A percentile compares a stretch with the other conserved stretches of the same genome.
Conservation (phyloP, 805 yeast genomes). For the Pichia scutulata region DNA sequence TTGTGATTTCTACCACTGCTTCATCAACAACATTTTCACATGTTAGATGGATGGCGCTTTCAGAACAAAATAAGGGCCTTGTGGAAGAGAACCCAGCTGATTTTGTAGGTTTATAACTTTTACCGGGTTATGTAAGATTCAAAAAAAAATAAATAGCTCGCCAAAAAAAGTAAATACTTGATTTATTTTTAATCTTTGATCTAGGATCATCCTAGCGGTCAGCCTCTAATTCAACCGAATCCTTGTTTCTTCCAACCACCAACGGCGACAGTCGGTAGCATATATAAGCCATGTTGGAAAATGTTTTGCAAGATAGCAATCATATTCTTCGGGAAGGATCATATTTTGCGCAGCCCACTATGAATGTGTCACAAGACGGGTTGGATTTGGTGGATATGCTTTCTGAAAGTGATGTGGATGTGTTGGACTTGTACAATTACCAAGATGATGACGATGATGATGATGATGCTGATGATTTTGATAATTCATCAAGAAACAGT, state of each 20-base stretch:
- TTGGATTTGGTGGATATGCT: not conserved
- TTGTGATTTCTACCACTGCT: constrained; percentile 20
- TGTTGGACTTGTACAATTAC: not conserved
- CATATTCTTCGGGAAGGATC: not conserved
- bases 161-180: no score
- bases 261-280: not conserved
- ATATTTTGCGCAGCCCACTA: not conserved
- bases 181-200: no score
- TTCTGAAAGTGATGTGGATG: not conserved
- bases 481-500: no score
- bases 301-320: not conserved
- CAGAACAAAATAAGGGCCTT: constrained; percentile 56
- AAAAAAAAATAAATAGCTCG: not conserved
- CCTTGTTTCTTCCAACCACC: no score
- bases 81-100: constrained; percentile 37
- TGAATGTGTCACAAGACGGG: not conserved
- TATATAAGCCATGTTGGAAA: not conserved
- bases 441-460: not conserved
- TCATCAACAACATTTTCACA: constrained; percentile 25
- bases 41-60: constrained; percentile 63
- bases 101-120: constrained; percentile 19
- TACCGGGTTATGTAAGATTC: no score
- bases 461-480: not conserved
- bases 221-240: no score
- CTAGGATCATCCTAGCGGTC: no score